phyloP scores from a whole-genome alignment of 2,329 filamentous ascomycete species.

The Colletotrichum tropicale region DNA sequence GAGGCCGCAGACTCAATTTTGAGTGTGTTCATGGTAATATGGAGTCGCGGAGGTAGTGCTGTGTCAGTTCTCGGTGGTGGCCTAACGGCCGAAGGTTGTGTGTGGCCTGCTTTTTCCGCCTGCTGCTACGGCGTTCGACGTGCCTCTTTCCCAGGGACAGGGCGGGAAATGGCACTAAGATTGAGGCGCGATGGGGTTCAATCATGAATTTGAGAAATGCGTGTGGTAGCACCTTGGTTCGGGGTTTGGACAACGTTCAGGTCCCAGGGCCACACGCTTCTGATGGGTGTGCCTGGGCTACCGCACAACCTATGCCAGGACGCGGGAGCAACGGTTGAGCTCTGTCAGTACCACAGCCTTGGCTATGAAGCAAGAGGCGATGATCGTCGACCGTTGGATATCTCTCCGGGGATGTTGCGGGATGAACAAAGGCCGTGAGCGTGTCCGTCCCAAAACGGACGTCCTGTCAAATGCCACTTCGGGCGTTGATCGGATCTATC shows the following conservation, averaged over 20 bases:
- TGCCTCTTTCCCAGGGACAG: not conserved
- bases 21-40: not conserved
- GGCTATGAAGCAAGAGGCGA: not conserved
- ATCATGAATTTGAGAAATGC: constrained; percentile 4
- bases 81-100: constrained; percentile 3
- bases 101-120: not conserved
- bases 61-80: not conserved
- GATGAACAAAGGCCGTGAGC: not conserved
- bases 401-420: not conserved
- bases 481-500: not conserved
- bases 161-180: not conserved
- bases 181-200: not conserved
- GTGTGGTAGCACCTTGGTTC: not conserved
- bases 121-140: not conserved
- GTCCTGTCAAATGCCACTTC: not conserved
- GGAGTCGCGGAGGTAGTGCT: not conserved
- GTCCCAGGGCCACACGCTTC: not conserved
- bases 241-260: not conserved
- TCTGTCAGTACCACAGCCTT: not conserved
- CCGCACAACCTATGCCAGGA: not conserved
- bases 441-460: not conserved
- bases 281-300: not conserved
- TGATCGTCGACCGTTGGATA: not conserved
- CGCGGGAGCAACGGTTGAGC: not conserved
- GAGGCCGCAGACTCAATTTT: not conserved